Percentiles rank a stretch among this genome's conserved stretches.
These are phyloP conservation scores for Citrus sinensis DNA, from an alignment of 345 rosid genomes.

Conservation along the genomic window DVS_A1.0 CM039169.1:4550001-4550500, in stretches of 20 bases:
- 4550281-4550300: neutral
- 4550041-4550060: neutral
- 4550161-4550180: neutral
- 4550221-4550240: neutral
- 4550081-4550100: neutral
- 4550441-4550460: neutral
- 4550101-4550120: neutral
- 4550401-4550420: neutral
- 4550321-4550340: neutral
- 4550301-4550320: neutral
- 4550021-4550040: neutral
- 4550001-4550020: neutral
- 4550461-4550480: neutral
- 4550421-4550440: neutral
- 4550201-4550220: neutral
- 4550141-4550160: neutral
- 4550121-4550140: neutral
- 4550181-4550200: neutral
- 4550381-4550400: neutral
- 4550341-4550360: neutral
- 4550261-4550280: neutral
- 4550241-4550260: neutral
- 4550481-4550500: slow-evolving; percentile 90
- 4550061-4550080: neutral
- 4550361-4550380: neutral